Evolutionary conservation across 768 basidiomycete species (phyloP).

Genomic region (Phaffia tasmanica): DNA sequence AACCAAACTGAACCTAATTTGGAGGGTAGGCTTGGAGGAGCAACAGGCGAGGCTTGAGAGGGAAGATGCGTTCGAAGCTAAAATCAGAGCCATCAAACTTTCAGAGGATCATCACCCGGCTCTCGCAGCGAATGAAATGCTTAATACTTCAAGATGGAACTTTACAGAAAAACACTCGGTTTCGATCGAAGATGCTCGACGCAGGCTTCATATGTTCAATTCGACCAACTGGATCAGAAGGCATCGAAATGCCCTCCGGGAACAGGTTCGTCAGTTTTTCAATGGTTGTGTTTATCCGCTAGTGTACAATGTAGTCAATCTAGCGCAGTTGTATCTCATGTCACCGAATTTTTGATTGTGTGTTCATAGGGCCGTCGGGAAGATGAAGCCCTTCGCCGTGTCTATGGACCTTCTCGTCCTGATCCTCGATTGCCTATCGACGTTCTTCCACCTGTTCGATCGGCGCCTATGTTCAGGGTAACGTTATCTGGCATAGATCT

Average conservation of each 20-base stretch:
- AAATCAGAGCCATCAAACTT: constrained; percentile 54
- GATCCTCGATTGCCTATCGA: constrained; percentile 37
- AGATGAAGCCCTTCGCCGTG: constrained; percentile 1
- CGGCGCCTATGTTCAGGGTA: constrained; percentile 61
- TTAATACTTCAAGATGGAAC: constrained; percentile 45
- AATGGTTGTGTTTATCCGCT: constrained; percentile 40
- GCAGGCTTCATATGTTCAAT: constrained; percentile 57
- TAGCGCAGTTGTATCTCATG: not conserved
- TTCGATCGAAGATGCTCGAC: constrained; percentile 58
- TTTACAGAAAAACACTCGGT: constrained; percentile 58
- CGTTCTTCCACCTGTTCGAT: constrained; percentile 33
- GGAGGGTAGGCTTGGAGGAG: constrained; percentile 60
- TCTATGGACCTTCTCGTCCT: not conserved
- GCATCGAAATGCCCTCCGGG: constrained; percentile 43
- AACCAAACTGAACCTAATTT: constrained; percentile 59
- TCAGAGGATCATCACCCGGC: constrained; percentile 34
- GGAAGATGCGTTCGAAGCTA: constrained; percentile 68
- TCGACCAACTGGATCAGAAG: constrained; percentile 61
- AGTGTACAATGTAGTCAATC: not conserved
- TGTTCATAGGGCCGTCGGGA: not conserved
- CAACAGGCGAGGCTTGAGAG: constrained; percentile 58
- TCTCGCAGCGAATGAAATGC: not conserved
- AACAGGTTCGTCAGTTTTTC: constrained; percentile 43
- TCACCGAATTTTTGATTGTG: not conserved
- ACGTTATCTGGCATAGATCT: constrained; percentile 53